Conservation (phyloP, 2,329 filamentous ascomycete species). For the Chrysoporthe cubensis region DNA sequence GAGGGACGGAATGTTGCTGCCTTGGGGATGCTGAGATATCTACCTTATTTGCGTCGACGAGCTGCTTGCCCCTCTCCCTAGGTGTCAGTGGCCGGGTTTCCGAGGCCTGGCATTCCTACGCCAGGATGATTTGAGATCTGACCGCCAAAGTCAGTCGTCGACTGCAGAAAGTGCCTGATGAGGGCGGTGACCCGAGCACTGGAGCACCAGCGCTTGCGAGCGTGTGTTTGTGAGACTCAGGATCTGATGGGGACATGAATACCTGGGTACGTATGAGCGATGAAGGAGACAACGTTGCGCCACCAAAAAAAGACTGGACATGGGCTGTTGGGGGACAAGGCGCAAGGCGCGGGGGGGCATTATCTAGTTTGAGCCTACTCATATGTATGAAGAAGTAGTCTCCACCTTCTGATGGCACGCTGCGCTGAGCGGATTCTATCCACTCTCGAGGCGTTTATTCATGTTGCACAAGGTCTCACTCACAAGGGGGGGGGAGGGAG, state of each 20-base stretch:
- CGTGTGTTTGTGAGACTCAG: too few species aligned
- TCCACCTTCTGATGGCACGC: background rate
- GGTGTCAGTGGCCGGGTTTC: background rate
- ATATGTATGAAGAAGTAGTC: background rate
- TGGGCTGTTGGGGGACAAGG: too few species aligned
- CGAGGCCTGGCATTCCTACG: background rate
- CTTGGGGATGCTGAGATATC: background rate
- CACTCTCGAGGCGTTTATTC: background rate
- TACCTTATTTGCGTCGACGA: background rate
- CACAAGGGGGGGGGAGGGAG: too few species aligned
- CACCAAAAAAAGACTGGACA: too few species aligned
- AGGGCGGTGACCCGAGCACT: too few species aligned
- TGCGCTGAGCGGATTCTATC: background rate
- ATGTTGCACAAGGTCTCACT: background rate
- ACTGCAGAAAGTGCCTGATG: background rate
- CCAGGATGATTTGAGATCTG: constrained; percentile 12
- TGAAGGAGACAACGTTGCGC: background rate
- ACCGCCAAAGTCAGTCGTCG: background rate
- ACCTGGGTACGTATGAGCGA: background rate
- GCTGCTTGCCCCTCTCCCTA: too few species aligned
- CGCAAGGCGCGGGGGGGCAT: background rate
- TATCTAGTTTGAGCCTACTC: background rate
- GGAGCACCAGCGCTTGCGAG: too few species aligned
- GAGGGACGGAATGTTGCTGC: background rate
- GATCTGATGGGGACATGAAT: too few species aligned